Evolutionary conservation across 768 basidiomycete species (phyloP).

Genomic region (Solioccasus polychromus): DNA sequence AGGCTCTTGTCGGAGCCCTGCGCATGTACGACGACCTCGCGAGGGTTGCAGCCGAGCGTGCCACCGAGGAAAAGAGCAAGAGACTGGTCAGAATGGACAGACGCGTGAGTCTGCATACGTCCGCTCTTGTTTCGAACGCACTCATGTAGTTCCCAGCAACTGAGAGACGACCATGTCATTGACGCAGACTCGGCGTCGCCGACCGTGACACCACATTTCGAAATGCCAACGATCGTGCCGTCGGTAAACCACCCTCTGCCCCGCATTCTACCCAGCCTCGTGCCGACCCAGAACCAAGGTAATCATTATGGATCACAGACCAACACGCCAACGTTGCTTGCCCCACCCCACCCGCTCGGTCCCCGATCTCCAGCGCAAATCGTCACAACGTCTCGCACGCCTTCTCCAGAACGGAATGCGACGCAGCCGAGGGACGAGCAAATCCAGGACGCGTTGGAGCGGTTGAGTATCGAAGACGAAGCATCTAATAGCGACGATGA

Average conservation of each 20-base stretch:
- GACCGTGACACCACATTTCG: constrained; percentile 28
- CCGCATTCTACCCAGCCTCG: constrained; percentile 33
- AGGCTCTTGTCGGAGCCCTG: constrained; percentile 63
- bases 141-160: constrained; percentile 15
- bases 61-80: constrained; percentile 64
- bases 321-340: constrained; percentile 40
- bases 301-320: constrained; percentile 26
- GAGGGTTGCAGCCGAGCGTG: constrained; percentile 54
- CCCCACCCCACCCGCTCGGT: constrained; percentile 71
- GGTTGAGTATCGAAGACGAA: constrained; percentile 27
- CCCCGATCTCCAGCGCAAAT: constrained; percentile 60
- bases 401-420: constrained; percentile 56
- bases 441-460: constrained; percentile 27
- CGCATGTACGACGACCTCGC: constrained; percentile 77
- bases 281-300: constrained; percentile 19
- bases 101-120: constrained; percentile 47
- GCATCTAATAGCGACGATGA: constrained; percentile 29
- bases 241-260: constrained; percentile 37
- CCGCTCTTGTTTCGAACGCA: constrained; percentile 16
- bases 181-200: no score
- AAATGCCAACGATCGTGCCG: constrained; percentile 29
- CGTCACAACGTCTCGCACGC: constrained; percentile 55
- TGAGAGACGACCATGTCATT: constrained; percentile 25
- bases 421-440: constrained; percentile 20
- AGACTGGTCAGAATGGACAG: constrained; percentile 66